Percentiles rank a stretch among this genome's conserved stretches.
Conservation (phyloP, 768 basidiomycete species). For the Gyrodon lividus region DNA sequence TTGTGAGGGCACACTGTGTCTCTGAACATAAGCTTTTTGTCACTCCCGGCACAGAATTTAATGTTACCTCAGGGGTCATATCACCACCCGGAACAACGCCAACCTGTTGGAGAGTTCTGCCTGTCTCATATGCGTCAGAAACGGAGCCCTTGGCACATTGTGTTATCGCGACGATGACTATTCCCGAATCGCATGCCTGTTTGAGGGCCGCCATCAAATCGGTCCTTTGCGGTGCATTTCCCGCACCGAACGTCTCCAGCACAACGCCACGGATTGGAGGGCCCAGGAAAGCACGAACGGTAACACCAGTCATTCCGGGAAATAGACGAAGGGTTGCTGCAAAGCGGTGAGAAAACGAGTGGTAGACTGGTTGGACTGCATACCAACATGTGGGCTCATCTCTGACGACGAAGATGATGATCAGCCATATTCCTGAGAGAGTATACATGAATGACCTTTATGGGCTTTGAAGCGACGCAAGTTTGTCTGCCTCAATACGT, state of each 20-base stretch:
- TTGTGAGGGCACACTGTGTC: slow-evolving; percentile 79
- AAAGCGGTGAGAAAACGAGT: slow-evolving; percentile 17
- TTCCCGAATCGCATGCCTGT: slow-evolving; percentile 78
- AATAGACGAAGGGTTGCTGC: slow-evolving; percentile 83
- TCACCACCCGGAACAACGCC: slow-evolving; percentile 86
- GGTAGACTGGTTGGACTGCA: slow-evolving; percentile 23
- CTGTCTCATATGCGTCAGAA: slow-evolving; percentile 80
- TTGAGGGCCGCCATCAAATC: slow-evolving; percentile 77
- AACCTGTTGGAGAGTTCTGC: slow-evolving; percentile 61
- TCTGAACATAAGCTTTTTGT: slow-evolving; percentile 1
- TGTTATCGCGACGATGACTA: slow-evolving; percentile 88
- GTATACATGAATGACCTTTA: slow-evolving; percentile 47
- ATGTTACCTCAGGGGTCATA: slow-evolving; percentile 89
- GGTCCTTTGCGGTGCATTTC: slow-evolving; percentile 82
- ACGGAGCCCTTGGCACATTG: slow-evolving; percentile 89
- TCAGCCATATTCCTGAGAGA: slow-evolving; percentile 11
- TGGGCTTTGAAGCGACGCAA: slow-evolving; percentile 78
- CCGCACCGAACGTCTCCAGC: slow-evolving; percentile 89
- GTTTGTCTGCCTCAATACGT: slow-evolving; percentile 80
- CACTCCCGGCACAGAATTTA: neutral
- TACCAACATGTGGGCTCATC: slow-evolving; percentile 81
- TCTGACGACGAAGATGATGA: slow-evolving; percentile 38
- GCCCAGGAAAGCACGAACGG: slow-evolving; percentile 71
- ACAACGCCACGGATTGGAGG: slow-evolving; percentile 80
- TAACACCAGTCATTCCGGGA: slow-evolving; percentile 78